phyloP scores from a whole-genome alignment of 129 eudicot species.

The Sambucus nigra region DNA sequence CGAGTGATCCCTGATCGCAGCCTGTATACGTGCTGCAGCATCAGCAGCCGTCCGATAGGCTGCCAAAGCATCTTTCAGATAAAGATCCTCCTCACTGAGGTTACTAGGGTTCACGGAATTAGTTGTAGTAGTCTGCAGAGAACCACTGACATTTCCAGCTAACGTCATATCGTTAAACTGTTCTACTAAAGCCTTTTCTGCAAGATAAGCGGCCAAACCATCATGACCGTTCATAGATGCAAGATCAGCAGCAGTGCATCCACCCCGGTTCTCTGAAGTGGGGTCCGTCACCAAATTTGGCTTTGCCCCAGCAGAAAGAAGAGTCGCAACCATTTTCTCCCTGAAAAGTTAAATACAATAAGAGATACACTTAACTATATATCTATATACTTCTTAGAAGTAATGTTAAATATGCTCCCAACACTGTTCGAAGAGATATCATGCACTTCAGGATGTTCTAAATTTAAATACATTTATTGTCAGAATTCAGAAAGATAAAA shows the following conservation, averaged over 20 bases:
- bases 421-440: no score
- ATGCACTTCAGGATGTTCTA: no score
- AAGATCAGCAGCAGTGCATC: slow-evolving; percentile 81
- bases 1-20: slow-evolving; percentile 84
- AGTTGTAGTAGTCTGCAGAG: slow-evolving; percentile 41
- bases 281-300: slow-evolving; percentile 92
- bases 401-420: no score
- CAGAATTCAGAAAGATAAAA: no score
- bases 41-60: slow-evolving; percentile 97
- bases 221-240: slow-evolving; percentile 77
- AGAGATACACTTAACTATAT: no score
- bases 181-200: slow-evolving; percentile 77
- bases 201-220: slow-evolving; percentile 89
- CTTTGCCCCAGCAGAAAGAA: slow-evolving; percentile 95
- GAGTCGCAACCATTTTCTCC: slow-evolving; percentile 75
- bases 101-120: slow-evolving; percentile 25
- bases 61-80: slow-evolving; percentile 72
- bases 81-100: slow-evolving; percentile 59
- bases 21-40: slow-evolving; percentile 97
- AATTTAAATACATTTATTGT: no score
- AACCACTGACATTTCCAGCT: slow-evolving; percentile 88
- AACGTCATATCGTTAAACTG: slow-evolving; percentile 83
- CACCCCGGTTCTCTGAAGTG: slow-evolving; percentile 72
- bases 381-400: neutral
- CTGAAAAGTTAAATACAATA: slow-evolving; percentile 25